A percentile compares a stretch with the other conserved stretches of the same genome.
These are phyloP conservation scores for Globisporangium middletonii DNA, from an alignment of 352 stramenopile genomes.

Conservation along the genomic window DNA sequence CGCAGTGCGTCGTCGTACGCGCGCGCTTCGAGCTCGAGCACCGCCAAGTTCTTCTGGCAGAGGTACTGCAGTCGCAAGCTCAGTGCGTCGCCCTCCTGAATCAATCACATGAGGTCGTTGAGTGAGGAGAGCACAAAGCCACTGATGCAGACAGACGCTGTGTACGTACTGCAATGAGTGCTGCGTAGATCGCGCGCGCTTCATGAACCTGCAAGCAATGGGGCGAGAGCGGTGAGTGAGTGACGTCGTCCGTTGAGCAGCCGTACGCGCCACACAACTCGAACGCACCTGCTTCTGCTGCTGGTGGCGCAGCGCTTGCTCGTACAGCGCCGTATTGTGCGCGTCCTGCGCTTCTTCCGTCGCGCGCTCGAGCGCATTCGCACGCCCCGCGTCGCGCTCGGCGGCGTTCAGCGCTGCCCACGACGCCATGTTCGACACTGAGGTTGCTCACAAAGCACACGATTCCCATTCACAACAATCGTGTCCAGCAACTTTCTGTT, in stretches of 20 bases:
- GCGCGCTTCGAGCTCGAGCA: constrained; percentile 40
- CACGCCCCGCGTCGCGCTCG: constrained; percentile 17
- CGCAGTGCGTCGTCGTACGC: constrained; percentile 33
- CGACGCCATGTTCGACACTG: constrained; percentile 28
- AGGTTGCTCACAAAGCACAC: neutral
- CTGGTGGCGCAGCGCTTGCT: constrained; percentile 58
- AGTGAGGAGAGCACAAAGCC: too few relatives aligned
- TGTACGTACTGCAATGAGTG: constrained; percentile 26
- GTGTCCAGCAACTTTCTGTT: neutral
- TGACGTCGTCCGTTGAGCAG: neutral
- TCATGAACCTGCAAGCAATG: constrained; percentile 12
- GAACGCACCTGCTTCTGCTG: constrained; percentile 36
- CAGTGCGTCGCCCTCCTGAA: constrained; percentile 17
- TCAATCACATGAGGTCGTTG: too few relatives aligned
- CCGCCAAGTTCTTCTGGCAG: constrained; percentile 63
- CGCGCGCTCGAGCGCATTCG: constrained; percentile 18
- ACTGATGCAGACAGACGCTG: too few relatives aligned
- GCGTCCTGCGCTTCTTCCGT: constrained; percentile 70
- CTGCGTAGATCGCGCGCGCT: constrained; percentile 34
- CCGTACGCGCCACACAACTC: neutral
- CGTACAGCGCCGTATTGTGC: constrained; percentile 51
- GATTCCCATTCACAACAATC: neutral
- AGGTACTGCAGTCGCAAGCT: constrained; percentile 53
- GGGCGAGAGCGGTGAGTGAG: neutral
- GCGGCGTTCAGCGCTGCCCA: constrained; percentile 60